These are phyloP conservation scores for Penicillium robsamsonii DNA, from an alignment of 495 filamentous ascomycete genomes.

Conservation along the genomic window DNA sequence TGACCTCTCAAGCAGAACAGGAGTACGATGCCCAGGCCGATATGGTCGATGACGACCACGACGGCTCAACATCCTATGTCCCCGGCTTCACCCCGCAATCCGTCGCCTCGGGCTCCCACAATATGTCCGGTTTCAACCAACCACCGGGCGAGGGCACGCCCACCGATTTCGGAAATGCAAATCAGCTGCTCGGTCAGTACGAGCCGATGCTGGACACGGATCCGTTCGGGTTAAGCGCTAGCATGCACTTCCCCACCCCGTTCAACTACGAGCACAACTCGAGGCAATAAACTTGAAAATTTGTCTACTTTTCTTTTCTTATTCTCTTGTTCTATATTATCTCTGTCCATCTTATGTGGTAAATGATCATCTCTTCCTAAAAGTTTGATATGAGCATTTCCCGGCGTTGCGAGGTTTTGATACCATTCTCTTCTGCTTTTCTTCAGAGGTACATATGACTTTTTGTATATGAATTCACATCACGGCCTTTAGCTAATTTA, in stretches of 20 bases:
- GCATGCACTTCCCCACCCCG: constrained; percentile 90
- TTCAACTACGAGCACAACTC: constrained; percentile 70
- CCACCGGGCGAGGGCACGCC: constrained; percentile 38
- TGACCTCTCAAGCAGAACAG: constrained; percentile 69
- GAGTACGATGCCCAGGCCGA: constrained; percentile 97
- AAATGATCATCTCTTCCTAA: constrained; percentile 18
- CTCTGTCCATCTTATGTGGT: constrained; percentile 10
- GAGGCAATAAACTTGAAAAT: constrained; percentile 31
- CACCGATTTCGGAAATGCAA: constrained; percentile 53
- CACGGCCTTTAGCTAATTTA: background rate
- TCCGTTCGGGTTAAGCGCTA: constrained; percentile 85
- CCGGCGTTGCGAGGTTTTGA: constrained; percentile 28
- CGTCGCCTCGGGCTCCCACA: constrained; percentile 42
- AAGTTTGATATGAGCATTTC: constrained; percentile 31
- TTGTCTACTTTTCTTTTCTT: background rate
- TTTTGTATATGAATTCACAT: constrained; percentile 11
- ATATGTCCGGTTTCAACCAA: constrained; percentile 37
- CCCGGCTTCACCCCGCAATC: constrained; percentile 51
- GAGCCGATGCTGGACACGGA: constrained; percentile 84
- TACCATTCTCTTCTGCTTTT: constrained; percentile 22
- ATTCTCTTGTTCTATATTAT: constrained; percentile 7
- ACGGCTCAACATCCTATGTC: constrained; percentile 69
- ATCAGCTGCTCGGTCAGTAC: constrained; percentile 69
- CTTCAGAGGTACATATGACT: constrained; percentile 2
- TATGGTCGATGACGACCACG: constrained; percentile 82